phyloP scores from a whole-genome alignment of 192 early-diverging fungal genomes.

The Dispira parvispora region DNA sequence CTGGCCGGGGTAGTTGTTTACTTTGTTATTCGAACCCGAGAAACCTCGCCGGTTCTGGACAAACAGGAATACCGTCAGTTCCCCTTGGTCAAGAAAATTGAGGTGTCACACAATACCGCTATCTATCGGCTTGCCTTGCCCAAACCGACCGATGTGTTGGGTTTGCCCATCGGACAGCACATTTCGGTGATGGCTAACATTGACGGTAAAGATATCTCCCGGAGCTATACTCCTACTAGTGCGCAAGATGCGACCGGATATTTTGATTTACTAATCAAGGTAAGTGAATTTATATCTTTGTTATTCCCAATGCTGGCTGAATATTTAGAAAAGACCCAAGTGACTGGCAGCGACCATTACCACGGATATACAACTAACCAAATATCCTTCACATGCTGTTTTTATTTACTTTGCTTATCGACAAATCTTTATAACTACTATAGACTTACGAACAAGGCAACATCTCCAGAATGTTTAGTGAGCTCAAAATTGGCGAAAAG shows the following conservation, averaged over 20 bases:
- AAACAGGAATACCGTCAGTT: conserved; percentile 59
- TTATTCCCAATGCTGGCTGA: too few relatives aligned
- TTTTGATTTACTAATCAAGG: conserved; percentile 89
- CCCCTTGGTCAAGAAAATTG: conserved; percentile 56
- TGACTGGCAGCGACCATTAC: too few relatives aligned
- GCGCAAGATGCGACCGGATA: conserved; percentile 67
- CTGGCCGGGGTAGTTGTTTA: not conserved
- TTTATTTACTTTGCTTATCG: too few relatives aligned
- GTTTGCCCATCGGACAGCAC: conserved; percentile 90
- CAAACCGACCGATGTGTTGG: conserved; percentile 40
- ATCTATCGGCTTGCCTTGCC: conserved; percentile 81
- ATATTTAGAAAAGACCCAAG: too few relatives aligned
- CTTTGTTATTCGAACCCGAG: not conserved
- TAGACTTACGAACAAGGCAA: conserved; percentile 63
- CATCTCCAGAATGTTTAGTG: conserved; percentile 54
- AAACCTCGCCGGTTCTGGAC: conserved; percentile 32
- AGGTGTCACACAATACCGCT: conserved; percentile 71
- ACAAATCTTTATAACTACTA: not conserved
- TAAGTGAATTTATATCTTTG: conserved; percentile 12
- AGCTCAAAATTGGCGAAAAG: conserved; percentile 52
- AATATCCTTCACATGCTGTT: too few relatives aligned
- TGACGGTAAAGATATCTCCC: conserved; percentile 62
- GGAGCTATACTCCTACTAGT: conserved; percentile 86
- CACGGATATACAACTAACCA: too few relatives aligned
- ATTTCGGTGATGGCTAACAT: conserved; percentile 74